These are phyloP conservation scores for Naganishia kalamii DNA, from an alignment of 768 basidiomycete genomes.

Conservation along the genomic window DNA sequence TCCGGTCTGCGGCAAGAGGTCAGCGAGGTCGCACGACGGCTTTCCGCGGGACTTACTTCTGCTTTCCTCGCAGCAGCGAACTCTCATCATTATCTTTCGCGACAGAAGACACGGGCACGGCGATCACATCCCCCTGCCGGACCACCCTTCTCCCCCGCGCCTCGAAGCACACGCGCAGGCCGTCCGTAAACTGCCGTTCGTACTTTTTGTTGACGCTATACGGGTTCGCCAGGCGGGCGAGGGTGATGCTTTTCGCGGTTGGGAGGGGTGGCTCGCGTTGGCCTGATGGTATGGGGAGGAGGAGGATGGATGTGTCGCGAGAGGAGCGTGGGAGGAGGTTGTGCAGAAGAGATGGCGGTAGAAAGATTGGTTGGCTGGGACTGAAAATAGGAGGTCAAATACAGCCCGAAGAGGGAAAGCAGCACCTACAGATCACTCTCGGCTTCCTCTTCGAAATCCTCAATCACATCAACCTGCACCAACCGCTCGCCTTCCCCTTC, in stretches of 20 bases:
- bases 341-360: constrained; percentile 34
- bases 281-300: constrained; percentile 39
- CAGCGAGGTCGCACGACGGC: not conserved
- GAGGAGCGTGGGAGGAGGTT: constrained; percentile 21
- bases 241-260: constrained; percentile 34
- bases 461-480: constrained; percentile 36
- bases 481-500: constrained; percentile 24
- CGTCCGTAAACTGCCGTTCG: constrained; percentile 35
- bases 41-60: not conserved
- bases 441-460: constrained; percentile 28
- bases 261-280: constrained; percentile 38
- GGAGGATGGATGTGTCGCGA: constrained; percentile 4
- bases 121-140: constrained; percentile 38
- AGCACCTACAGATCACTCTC: constrained; percentile 29
- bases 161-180: constrained; percentile 30
- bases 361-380: constrained; percentile 34
- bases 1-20: constrained; percentile 36
- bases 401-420: not conserved
- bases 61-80: not conserved
- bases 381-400: constrained; percentile 11
- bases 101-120: constrained; percentile 30
- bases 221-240: constrained; percentile 38
- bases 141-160: constrained; percentile 26
- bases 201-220: constrained; percentile 40
- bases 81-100: constrained; percentile 58